These are phyloP conservation scores for Rhodotorula sphaerocarpa DNA, from an alignment of 768 basidiomycete genomes.

Conservation along the genomic window DNA sequence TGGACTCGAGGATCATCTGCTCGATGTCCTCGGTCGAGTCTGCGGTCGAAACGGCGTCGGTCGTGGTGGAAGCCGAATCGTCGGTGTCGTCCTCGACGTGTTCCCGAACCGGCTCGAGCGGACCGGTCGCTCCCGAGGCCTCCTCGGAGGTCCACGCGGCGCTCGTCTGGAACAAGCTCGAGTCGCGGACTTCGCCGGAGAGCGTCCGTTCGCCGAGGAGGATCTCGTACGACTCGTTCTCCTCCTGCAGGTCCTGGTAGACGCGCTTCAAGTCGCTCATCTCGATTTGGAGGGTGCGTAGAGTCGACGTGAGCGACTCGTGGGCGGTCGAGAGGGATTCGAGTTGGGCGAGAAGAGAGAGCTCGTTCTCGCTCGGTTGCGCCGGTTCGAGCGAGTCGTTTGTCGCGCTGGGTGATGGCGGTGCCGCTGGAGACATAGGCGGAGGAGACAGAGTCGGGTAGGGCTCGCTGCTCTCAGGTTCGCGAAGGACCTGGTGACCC, in stretches of 20 bases:
- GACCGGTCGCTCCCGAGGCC: no score
- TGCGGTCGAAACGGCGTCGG: no score
- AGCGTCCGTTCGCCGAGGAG: constrained; percentile 83
- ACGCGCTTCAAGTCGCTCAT: constrained; percentile 77
- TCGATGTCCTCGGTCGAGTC: constrained; percentile 29
- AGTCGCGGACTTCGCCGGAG: constrained; percentile 54
- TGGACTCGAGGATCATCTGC: constrained; percentile 25
- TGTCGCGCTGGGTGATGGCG: constrained; percentile 44
- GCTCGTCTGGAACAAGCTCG: constrained; percentile 26
- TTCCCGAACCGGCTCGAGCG: not conserved
- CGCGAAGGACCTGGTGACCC: no score
- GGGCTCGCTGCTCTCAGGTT: no score
- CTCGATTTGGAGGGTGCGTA: constrained; percentile 75
- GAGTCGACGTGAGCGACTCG: constrained; percentile 68
- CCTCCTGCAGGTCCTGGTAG: constrained; percentile 68
- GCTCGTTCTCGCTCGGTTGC: constrained; percentile 57
- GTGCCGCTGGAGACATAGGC: no score
- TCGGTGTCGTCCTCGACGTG: constrained; percentile 10
- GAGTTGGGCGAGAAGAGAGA: constrained; percentile 74
- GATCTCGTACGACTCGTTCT: constrained; percentile 95
- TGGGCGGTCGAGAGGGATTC: constrained; percentile 80
- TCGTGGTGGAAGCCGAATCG: no score
- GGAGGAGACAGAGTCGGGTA: no score
- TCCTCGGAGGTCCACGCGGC: constrained; percentile 15
- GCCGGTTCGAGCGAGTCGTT: constrained; percentile 7